phyloP scores from a whole-genome alignment of 257 asterid genomes.

The Marsdenia floribunda region DNA sequence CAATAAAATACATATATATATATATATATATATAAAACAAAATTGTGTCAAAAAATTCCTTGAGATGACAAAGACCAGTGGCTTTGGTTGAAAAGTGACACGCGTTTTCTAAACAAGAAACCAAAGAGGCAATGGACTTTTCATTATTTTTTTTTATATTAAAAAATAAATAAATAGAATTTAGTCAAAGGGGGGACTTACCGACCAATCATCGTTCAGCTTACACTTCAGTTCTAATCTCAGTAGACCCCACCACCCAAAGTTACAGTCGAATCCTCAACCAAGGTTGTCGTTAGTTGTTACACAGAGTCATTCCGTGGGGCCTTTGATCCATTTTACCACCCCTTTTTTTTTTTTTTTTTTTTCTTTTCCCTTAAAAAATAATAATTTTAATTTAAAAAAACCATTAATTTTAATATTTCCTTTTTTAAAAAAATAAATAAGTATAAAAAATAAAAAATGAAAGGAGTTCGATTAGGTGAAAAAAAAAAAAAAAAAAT shows the following conservation, averaged over 20 bases:
- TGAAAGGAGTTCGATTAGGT: too few relatives aligned
- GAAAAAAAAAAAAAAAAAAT: too few relatives aligned
- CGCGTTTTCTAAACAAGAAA: conserved; percentile 18
- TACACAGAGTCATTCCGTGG: background rate
- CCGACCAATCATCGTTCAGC: conserved; percentile 18
- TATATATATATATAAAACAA: too few relatives aligned
- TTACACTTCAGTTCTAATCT: background rate
- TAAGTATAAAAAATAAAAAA: too few relatives aligned
- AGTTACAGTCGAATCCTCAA: background rate
- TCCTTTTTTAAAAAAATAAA: too few relatives aligned
- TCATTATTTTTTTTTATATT: too few relatives aligned
- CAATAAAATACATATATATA: too few relatives aligned
- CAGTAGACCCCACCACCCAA: background rate
- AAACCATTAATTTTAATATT: too few relatives aligned
- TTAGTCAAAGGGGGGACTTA: conserved; percentile 22
- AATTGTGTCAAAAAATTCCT: background rate
- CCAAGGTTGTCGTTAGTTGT: background rate
- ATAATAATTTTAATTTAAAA: too few relatives aligned
- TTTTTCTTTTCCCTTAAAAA: background rate
- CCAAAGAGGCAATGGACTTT: background rate
- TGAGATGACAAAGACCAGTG: background rate
- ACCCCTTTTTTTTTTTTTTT: too few relatives aligned
- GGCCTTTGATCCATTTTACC: background rate
- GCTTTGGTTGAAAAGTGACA: background rate
- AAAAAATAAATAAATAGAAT: background rate